These are phyloP conservation scores for Oenanthe sinensis DNA, from an alignment of 129 eudicot genomes.

Conservation along the genomic window DNA sequence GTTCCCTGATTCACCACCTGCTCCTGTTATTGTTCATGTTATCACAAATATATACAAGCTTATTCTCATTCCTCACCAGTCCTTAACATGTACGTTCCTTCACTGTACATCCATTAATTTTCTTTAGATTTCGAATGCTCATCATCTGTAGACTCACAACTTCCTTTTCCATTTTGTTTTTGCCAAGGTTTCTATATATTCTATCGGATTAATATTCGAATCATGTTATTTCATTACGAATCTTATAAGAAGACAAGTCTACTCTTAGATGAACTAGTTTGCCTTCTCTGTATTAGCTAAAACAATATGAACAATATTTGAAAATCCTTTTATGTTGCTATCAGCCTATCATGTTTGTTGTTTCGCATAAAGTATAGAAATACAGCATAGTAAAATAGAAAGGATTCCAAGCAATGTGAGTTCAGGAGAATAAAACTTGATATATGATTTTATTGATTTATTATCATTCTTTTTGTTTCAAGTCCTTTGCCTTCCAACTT, in stretches of 20 bases:
- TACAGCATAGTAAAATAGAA: too few relatives aligned
- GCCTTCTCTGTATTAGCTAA: neutral
- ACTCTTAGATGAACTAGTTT: neutral
- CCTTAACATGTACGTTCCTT: conserved; percentile 40
- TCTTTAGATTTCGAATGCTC: neutral
- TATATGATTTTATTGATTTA: neutral
- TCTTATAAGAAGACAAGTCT: neutral
- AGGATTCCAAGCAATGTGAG: too few relatives aligned
- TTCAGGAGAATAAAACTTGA: neutral
- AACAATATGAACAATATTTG: neutral
- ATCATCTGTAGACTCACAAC: neutral
- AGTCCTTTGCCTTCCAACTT: neutral
- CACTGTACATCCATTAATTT: neutral
- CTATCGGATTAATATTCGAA: neutral
- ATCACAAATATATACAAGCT: too few relatives aligned
- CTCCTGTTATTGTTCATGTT: too few relatives aligned
- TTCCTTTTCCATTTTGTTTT: neutral
- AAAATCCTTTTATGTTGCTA: too few relatives aligned
- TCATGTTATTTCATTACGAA: too few relatives aligned
- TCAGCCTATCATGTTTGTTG: too few relatives aligned
- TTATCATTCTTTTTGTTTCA: neutral
- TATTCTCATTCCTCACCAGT: too few relatives aligned
- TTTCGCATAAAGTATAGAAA: neutral
- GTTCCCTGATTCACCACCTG: too few relatives aligned
- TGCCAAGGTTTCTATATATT: neutral